These are phyloP conservation scores for Nakaseomyces glabratus DNA, from an alignment of 1,139 yeast genomes.

Conservation along the genomic window DNA sequence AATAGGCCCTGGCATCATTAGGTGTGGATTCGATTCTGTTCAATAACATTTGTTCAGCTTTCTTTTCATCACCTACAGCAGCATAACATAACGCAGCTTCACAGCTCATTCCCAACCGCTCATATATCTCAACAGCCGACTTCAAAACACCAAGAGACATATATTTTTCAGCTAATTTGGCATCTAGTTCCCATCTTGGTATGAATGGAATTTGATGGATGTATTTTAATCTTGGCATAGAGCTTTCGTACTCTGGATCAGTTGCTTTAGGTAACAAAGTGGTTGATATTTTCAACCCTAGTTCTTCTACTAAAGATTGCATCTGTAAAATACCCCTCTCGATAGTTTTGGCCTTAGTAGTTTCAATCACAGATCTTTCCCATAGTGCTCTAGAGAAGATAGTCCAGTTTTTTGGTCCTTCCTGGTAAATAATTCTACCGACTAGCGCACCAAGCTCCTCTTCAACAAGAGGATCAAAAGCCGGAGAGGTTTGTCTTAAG, in stretches of 20 bases:
- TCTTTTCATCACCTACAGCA: slow-evolving; percentile 64
- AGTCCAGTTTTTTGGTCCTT: slow-evolving; percentile 46
- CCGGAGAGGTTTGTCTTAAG: slow-evolving; percentile 63
- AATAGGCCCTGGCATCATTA: slow-evolving; percentile 73
- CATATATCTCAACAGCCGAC: slow-evolving; percentile 86
- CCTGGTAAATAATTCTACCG: slow-evolving; percentile 53
- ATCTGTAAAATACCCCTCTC: slow-evolving; percentile 92
- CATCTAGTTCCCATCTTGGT: slow-evolving; percentile 84
- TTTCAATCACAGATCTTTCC: slow-evolving; percentile 81
- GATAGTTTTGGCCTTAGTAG: slow-evolving; percentile 71
- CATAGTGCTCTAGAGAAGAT: slow-evolving; percentile 77
- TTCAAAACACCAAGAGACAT: slow-evolving; percentile 78
- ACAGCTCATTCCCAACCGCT: slow-evolving; percentile 62
- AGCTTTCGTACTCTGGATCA: slow-evolving; percentile 29
- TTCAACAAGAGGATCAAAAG: slow-evolving; percentile 59
- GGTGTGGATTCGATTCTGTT: slow-evolving; percentile 51
- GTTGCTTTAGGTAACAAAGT: slow-evolving; percentile 49
- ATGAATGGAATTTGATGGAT: slow-evolving; percentile 68
- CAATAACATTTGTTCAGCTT: slow-evolving; percentile 54
- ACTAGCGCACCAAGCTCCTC: slow-evolving; percentile 76
- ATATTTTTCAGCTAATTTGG: slow-evolving; percentile 74
- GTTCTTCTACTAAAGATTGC: slow-evolving; percentile 85
- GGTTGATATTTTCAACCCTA: slow-evolving; percentile 60
- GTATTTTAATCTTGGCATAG: slow-evolving; percentile 50
- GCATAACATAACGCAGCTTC: slow-evolving; percentile 91